Evolutionary conservation across 345 rosid genomes (phyloP).

Genomic region (Linum tenue): DNA sequence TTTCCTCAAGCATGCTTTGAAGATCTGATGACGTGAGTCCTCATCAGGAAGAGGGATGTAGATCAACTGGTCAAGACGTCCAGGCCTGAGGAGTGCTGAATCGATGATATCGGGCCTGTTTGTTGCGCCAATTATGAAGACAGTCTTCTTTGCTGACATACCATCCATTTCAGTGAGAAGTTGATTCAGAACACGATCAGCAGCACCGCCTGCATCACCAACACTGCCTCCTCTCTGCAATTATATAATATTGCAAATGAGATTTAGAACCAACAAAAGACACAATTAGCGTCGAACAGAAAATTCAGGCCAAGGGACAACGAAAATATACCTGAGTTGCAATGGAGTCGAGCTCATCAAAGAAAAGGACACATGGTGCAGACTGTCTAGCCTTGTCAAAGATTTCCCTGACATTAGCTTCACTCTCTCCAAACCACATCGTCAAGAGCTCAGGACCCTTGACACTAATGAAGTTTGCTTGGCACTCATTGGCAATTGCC

Average conservation of each 20-base stretch:
- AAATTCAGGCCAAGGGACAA: not conserved
- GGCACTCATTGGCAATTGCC: constrained; percentile 65
- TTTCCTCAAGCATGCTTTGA: constrained; percentile 52
- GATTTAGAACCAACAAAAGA: not conserved
- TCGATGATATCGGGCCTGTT: constrained; percentile 55
- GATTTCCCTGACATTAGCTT: constrained; percentile 64
- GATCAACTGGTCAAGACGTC: constrained; percentile 59
- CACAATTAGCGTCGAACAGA: not conserved
- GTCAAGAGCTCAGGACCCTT: constrained; percentile 70
- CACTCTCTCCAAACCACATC: constrained; percentile 83
- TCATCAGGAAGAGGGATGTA: constrained; percentile 72
- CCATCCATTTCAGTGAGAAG: constrained; percentile 73
- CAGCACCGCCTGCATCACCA: constrained; percentile 66
- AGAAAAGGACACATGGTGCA: constrained; percentile 72
- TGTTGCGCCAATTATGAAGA: constrained; percentile 58
- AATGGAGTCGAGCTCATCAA: constrained; percentile 68
- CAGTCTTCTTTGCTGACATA: constrained; percentile 60
- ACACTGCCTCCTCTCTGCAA: constrained; percentile 52
- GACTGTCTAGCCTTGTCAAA: constrained; percentile 66
- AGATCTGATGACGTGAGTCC: constrained; percentile 49
- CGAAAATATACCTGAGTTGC: constrained; percentile 52
- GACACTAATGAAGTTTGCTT: constrained; percentile 63
- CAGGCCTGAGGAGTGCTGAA: constrained; percentile 48
- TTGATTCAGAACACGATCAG: constrained; percentile 62
- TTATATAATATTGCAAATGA: not conserved